Percentiles rank a stretch among this genome's conserved stretches.
Evolutionary conservation across 495 filamentous ascomycete species (phyloP).

Genomic region (Penicillium parvum): DNA sequence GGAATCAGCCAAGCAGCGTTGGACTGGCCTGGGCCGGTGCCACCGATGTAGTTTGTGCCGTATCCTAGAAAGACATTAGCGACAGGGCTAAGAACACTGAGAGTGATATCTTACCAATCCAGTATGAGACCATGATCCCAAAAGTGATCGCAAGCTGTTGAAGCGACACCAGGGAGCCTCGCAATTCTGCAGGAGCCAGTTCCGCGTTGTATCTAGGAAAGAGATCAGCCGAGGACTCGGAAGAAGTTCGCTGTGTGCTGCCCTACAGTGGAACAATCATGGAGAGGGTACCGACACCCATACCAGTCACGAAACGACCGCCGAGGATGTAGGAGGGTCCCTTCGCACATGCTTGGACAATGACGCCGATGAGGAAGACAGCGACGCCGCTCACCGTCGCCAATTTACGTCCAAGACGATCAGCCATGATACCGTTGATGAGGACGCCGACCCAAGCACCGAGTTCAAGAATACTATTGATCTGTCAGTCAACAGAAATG

Average conservation of each 20-base stretch:
- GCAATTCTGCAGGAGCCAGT: constrained; percentile 1
- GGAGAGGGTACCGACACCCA: constrained; percentile 4
- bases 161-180: constrained; percentile 6
- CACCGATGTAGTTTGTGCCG: constrained; percentile 32
- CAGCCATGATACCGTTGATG: constrained; percentile 6
- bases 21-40: constrained; percentile 37
- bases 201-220: neutral
- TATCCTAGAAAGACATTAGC: constrained; percentile 6
- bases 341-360: constrained; percentile 4
- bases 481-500: neutral
- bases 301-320: constrained; percentile 31
- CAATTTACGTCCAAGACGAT: constrained; percentile 1
- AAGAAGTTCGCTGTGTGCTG: neutral
- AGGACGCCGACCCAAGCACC: constrained; percentile 6
- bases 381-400: neutral
- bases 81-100: neutral
- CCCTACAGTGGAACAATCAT: constrained; percentile 6
- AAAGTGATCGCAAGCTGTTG: constrained; percentile 28
- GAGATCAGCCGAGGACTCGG: neutral
- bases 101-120: constrained; percentile 9
- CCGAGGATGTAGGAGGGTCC: constrained; percentile 1
- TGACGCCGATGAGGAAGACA: constrained; percentile 6
- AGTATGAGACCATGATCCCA: constrained; percentile 32
- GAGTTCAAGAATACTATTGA: constrained; percentile 7
- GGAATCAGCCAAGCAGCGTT: constrained; percentile 42